phyloP scores from a whole-genome alignment of 768 basidiomycete species.

The Polyporus arcularius region DNA sequence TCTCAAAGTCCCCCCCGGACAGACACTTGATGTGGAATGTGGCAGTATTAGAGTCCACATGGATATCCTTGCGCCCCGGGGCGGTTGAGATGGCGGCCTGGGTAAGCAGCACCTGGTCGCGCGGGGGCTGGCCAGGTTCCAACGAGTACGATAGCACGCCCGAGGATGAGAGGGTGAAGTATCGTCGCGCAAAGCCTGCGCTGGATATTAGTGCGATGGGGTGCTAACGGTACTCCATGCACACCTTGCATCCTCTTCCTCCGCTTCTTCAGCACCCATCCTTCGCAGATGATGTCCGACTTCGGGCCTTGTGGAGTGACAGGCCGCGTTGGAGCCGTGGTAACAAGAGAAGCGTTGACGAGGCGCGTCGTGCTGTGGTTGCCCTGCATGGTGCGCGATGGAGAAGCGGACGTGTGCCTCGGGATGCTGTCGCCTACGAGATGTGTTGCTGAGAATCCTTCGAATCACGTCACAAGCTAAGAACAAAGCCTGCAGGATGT shows the following conservation, averaged over 20 bases:
- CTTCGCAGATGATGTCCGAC: constrained; percentile 50
- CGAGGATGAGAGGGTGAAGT: constrained; percentile 68
- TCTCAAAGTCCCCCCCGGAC: constrained; percentile 66
- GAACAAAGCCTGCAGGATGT: background rate
- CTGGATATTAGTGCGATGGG: background rate
- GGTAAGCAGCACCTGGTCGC: constrained; percentile 64
- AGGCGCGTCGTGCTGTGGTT: constrained; percentile 5
- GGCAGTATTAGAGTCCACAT: constrained; percentile 72
- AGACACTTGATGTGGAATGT: constrained; percentile 85
- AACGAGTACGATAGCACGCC: constrained; percentile 78
- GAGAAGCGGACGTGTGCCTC: background rate
- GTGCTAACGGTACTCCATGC: constrained; percentile 4
- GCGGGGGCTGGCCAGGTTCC: constrained; percentile 66
- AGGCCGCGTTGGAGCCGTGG: constrained; percentile 12
- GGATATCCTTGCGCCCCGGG: constrained; percentile 75
- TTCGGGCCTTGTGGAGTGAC: constrained; percentile 5
- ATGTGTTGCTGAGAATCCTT: background rate
- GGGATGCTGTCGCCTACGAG: background rate
- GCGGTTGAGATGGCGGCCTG: constrained; percentile 79
- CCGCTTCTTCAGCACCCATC: constrained; percentile 87
- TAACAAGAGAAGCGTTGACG: constrained; percentile 17
- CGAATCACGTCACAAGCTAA: constrained; percentile 9
- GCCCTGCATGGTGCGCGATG: constrained; percentile 2
- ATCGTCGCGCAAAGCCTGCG: constrained; percentile 81
- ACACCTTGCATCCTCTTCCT: constrained; percentile 87